Conservation (phyloP, 805 yeast genomes). For the Teunomyces stri region DNA sequence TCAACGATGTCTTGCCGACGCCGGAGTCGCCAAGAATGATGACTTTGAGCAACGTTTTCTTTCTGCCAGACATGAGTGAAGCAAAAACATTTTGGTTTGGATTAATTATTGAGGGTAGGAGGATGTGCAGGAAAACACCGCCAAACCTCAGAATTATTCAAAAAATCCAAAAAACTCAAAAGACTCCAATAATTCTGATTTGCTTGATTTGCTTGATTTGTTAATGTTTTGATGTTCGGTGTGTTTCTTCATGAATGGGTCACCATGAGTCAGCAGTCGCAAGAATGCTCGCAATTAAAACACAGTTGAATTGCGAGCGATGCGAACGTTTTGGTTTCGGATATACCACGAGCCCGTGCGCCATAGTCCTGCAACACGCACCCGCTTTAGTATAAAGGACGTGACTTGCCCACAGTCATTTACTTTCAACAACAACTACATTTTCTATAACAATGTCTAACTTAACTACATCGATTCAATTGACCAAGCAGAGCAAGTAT, state of each 20-base stretch:
- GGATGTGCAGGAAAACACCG: not conserved
- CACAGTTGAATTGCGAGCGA: not conserved
- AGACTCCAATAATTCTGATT: too few species aligned
- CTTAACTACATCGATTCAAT: constrained; percentile 32
- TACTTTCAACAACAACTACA: not conserved
- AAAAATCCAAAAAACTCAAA: too few species aligned
- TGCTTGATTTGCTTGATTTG: too few species aligned
- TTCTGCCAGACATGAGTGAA: constrained; percentile 52
- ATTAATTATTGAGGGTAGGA: not conserved
- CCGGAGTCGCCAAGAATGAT: constrained; percentile 96
- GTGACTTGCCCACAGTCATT: not conserved
- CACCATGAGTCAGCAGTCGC: not conserved
- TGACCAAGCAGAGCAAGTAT: constrained; percentile 33
- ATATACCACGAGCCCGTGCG: too few species aligned
- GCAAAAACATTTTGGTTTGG: not conserved
- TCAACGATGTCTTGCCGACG: constrained; percentile 93
- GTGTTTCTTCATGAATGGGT: not conserved
- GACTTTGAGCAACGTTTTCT: constrained; percentile 77
- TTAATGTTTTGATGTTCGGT: too few species aligned
- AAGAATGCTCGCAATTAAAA: not conserved
- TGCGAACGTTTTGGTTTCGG: not conserved
- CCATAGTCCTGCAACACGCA: too few species aligned
- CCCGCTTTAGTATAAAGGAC: not conserved
- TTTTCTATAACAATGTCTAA: constrained; percentile 28
- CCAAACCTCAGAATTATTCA: not conserved